Conservation (phyloP, 2,329 filamentous ascomycete genomes). For the Xylogone sp. region DNA sequence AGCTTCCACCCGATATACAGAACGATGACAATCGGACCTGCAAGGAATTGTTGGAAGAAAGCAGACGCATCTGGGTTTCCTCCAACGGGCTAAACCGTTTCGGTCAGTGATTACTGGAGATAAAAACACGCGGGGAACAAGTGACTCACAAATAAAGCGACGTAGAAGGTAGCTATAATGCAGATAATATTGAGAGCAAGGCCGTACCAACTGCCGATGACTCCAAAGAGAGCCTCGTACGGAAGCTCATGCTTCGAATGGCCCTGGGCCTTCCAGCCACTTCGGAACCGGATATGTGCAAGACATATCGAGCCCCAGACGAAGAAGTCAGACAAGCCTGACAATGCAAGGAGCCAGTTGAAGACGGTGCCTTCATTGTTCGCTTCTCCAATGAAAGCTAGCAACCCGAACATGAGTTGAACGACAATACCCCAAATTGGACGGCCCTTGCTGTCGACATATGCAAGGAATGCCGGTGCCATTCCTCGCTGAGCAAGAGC, state of each 20-base stretch:
- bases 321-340: slow-evolving; percentile 67
- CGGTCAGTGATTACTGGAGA: neutral
- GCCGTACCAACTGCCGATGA: slow-evolving; percentile 65
- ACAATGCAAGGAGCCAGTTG: slow-evolving; percentile 63
- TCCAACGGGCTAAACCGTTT: slow-evolving; percentile 42
- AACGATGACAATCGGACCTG: slow-evolving; percentile 45
- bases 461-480: slow-evolving; percentile 52
- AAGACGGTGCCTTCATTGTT: slow-evolving; percentile 42
- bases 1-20: slow-evolving; percentile 65
- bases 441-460: slow-evolving; percentile 57
- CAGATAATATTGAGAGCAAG: slow-evolving; percentile 64
- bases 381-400: slow-evolving; percentile 51
- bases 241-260: slow-evolving; percentile 43
- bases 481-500: slow-evolving; percentile 43
- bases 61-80: slow-evolving; percentile 33
- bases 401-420: slow-evolving; percentile 49
- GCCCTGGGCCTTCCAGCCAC: slow-evolving; percentile 56
- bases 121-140: slow-evolving; percentile 32
- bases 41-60: slow-evolving; percentile 58
- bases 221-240: slow-evolving; percentile 40
- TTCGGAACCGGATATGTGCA: slow-evolving; percentile 60
- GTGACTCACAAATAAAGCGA: slow-evolving; percentile 33
- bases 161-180: slow-evolving; percentile 47
- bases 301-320: slow-evolving; percentile 67
- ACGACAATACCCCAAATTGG: slow-evolving; percentile 51